Evolutionary conservation across 2,329 filamentous ascomycete genomes (phyloP).

Genomic region (Penicillium sp.): DNA sequence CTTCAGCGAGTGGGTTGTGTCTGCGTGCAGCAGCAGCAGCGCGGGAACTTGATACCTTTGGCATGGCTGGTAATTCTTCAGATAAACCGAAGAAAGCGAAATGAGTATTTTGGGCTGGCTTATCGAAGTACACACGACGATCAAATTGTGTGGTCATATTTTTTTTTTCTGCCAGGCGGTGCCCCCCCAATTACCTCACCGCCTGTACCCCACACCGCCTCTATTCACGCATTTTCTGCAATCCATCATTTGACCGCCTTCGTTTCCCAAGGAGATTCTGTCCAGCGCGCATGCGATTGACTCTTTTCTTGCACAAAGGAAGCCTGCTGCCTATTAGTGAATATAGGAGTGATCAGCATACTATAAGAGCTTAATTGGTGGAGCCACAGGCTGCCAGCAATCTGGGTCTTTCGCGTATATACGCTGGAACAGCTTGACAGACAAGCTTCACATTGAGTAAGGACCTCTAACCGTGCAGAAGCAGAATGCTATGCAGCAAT

Average conservation of each 20-base stretch:
- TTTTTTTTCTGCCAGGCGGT: slow-evolving; percentile 33
- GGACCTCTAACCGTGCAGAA: neutral
- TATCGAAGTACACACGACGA: slow-evolving; percentile 23
- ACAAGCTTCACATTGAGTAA: neutral
- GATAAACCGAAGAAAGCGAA: neutral
- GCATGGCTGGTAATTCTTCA: slow-evolving; percentile 55
- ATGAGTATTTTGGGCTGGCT: neutral
- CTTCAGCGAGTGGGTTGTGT: slow-evolving; percentile 89
- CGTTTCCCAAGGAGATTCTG: neutral
- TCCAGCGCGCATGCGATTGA: neutral
- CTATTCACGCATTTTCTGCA: slow-evolving; percentile 3
- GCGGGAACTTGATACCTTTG: slow-evolving; percentile 66
- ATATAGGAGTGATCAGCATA: neutral
- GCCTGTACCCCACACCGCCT: neutral
- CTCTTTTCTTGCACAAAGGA: neutral
- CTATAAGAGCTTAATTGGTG: neutral
- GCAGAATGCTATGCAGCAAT: neutral
- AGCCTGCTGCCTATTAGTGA: neutral
- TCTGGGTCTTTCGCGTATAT: neutral
- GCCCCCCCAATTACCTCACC: slow-evolving; percentile 12
- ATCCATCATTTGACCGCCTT: slow-evolving; percentile 1
- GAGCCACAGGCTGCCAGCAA: neutral
- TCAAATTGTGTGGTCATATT: slow-evolving; percentile 37
- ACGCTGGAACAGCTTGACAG: neutral
- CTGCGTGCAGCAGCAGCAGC: slow-evolving; percentile 59